Evolutionary conservation across 768 basidiomycete species (phyloP).

Genomic region (Hericium rajendrae): DNA sequence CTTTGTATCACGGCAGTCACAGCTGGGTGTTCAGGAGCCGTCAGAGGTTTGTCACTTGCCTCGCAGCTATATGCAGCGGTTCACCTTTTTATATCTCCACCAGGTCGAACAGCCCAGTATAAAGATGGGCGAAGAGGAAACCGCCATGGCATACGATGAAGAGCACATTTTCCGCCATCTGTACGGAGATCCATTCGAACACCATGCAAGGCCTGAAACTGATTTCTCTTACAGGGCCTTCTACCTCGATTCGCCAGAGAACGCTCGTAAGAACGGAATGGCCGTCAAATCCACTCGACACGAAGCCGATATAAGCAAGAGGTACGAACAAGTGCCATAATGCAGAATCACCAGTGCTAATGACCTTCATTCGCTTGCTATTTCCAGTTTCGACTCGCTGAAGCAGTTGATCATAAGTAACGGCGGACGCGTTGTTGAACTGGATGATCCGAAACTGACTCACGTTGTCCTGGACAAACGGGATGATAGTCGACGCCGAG

Average conservation of each 20-base stretch:
- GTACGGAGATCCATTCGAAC: constrained; percentile 31
- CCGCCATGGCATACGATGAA: constrained; percentile 70
- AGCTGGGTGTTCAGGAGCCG: constrained; percentile 1
- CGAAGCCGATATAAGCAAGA: constrained; percentile 40
- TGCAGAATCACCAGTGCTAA: no score
- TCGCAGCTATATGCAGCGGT: no score
- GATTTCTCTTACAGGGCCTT: constrained; percentile 47
- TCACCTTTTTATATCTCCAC: no score
- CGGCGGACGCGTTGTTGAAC: constrained; percentile 62
- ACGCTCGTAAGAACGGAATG: constrained; percentile 62
- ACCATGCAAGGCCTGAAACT: neutral
- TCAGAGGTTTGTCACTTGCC: neutral
- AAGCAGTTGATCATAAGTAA: constrained; percentile 46
- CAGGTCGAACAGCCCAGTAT: neutral
- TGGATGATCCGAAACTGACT: constrained; percentile 73
- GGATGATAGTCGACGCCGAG: constrained; percentile 62
- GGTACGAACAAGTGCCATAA: constrained; percentile 29
- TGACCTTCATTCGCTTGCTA: neutral
- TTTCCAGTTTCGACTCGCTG: constrained; percentile 15
- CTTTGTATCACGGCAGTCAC: neutral
- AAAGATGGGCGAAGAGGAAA: constrained; percentile 62
- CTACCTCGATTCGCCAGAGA: constrained; percentile 77
- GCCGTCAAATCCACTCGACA: constrained; percentile 37
- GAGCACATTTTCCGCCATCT: constrained; percentile 75
- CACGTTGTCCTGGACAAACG: constrained; percentile 82